A percentile compares a stretch with the other conserved stretches of the same genome.
Conservation (phyloP, 257 asterid species). For the Handroanthus guayacan region DNA sequence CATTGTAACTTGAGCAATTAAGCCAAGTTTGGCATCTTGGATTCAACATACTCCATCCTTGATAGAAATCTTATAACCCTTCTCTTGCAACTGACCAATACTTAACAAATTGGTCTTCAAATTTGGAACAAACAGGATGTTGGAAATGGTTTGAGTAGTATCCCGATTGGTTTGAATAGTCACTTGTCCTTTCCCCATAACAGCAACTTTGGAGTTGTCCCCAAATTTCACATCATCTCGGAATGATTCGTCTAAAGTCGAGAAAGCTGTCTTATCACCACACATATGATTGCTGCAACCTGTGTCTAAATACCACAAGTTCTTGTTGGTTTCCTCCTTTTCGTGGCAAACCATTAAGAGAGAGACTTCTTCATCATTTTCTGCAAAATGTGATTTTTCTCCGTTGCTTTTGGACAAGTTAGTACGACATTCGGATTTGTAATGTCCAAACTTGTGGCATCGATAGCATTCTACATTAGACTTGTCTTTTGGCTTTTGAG, state of each 20-base stretch:
- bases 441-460: neutral
- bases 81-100: conserved; percentile 34
- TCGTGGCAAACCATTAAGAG: neutral
- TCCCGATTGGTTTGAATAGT: neutral
- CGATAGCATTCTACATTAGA: neutral
- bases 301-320: conserved; percentile 18
- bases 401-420: neutral
- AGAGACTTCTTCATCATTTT: neutral
- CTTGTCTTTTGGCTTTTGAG: neutral
- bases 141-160: neutral
- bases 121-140: conserved; percentile 28
- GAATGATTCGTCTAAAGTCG: conserved; percentile 4
- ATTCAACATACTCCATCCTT: neutral
- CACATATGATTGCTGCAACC: neutral
- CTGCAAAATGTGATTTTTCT: neutral
- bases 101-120: conserved; percentile 28
- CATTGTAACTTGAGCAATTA: conserved; percentile 3
- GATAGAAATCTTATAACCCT: conserved; percentile 3
- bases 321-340: neutral
- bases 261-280: conserved; percentile 3
- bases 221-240: conserved; percentile 7
- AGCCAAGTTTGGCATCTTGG: neutral
- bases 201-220: neutral
- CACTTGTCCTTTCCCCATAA: conserved; percentile 24
- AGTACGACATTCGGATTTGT: neutral